Conservation (phyloP, 164 flowering plant species). For the Liriodendron chinense region DNA sequence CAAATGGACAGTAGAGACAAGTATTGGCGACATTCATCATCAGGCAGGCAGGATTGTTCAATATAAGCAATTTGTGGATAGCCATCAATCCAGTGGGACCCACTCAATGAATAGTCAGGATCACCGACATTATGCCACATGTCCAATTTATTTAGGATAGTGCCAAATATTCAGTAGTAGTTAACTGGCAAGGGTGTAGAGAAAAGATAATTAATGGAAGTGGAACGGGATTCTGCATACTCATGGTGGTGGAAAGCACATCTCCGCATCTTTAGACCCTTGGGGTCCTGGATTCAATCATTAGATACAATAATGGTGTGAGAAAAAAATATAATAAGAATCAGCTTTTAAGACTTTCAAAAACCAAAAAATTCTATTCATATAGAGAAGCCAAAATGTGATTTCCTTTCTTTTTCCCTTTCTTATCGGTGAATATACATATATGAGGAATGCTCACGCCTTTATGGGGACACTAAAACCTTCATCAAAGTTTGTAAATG, state of each 20-base stretch:
- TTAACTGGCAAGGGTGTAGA: neutral
- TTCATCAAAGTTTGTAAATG: too few relatives aligned
- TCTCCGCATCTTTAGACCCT: constrained; percentile 76
- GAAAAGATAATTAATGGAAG: neutral
- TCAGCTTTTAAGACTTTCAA: neutral
- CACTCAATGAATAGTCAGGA: neutral
- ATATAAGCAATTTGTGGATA: neutral
- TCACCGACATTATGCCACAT: neutral
- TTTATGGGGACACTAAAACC: too few relatives aligned
- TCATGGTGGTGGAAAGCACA: constrained; percentile 80
- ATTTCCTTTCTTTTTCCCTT: neutral
- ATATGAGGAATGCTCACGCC: too few relatives aligned
- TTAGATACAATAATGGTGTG: neutral
- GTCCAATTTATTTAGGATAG: neutral
- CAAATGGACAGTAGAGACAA: neutral
- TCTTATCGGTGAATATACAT: neutral
- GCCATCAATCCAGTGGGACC: neutral
- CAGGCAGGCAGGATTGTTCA: too few relatives aligned
- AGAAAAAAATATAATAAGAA: neutral
- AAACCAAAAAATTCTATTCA: neutral
- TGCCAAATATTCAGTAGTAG: neutral
- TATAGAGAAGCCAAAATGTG: neutral
- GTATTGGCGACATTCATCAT: neutral
- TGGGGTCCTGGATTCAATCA: constrained; percentile 67
- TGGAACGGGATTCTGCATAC: constrained; percentile 34